A percentile compares a stretch with the other conserved stretches of the same genome.
phyloP scores from a whole-genome alignment of 2,329 filamentous ascomycete genomes.

The Fusarium sp. region DNA sequence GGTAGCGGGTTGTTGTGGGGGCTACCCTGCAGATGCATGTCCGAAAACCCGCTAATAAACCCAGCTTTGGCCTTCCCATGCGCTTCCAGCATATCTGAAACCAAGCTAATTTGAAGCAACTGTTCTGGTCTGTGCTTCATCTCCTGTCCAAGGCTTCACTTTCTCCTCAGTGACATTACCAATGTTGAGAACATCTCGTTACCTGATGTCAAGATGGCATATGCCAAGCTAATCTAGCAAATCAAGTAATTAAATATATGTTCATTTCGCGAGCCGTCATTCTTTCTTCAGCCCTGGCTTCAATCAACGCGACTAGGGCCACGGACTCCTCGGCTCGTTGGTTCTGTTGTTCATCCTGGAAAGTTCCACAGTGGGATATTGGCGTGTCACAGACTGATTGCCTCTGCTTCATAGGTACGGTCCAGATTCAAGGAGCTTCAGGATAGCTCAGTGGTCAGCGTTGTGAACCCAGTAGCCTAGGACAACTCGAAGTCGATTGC shows the following conservation, averaged over 20 bases:
- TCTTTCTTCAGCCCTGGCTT: background rate
- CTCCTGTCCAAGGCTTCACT: conserved; percentile 29
- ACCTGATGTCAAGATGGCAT: background rate
- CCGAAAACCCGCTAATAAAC: conserved; percentile 14
- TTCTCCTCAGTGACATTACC: background rate
- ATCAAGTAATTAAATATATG: background rate
- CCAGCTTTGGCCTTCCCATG: conserved; percentile 19
- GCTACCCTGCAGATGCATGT: conserved; percentile 5
- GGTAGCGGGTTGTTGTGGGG: conserved; percentile 23
- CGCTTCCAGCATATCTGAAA: conserved; percentile 40
- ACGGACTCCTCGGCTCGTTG: conserved; percentile 7
- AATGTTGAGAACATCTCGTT: background rate
- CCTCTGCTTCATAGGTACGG: conserved; percentile 11
- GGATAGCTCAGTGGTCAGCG: background rate
- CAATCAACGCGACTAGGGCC: background rate
- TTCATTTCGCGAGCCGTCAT: background rate
- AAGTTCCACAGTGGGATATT: conserved; percentile 33
- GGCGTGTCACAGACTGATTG: conserved; percentile 39
- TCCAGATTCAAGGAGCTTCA: background rate
- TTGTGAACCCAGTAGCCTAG: conserved; percentile 22
- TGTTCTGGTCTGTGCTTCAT: conserved; percentile 38
- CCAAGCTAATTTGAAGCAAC: conserved; percentile 36
- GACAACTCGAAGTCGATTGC: background rate
- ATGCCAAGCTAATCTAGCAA: conserved; percentile 2
- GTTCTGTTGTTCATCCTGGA: background rate